phyloP scores from a whole-genome alignment of 306 rosid species.

The Quillaja saponaria region DNA sequence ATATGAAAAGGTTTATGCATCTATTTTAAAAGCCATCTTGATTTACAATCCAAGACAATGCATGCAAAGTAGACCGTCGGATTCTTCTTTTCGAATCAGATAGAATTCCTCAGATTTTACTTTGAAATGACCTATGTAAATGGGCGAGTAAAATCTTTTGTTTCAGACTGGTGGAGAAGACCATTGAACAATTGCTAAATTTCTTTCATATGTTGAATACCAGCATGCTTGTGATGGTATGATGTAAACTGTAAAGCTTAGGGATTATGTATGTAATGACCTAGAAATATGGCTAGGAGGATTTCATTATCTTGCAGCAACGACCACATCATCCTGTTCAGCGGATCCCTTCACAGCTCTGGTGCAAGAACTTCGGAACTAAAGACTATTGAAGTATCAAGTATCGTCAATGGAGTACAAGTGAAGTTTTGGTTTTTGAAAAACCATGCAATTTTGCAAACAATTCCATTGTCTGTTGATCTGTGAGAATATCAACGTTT shows the following conservation, averaged over 20 bases:
- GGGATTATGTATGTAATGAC: slow-evolving; percentile 11
- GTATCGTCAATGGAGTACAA: slow-evolving; percentile 25
- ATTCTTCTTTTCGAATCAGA: slow-evolving; percentile 24
- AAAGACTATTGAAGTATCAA: slow-evolving; percentile 64
- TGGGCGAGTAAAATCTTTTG: slow-evolving; percentile 23
- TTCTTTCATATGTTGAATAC: not conserved
- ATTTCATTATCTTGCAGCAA: slow-evolving; percentile 65
- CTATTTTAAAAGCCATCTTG: slow-evolving; percentile 8
- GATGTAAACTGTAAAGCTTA: not conserved
- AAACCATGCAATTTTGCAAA: no score
- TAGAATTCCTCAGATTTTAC: slow-evolving; percentile 24
- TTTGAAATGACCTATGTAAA: slow-evolving; percentile 22
- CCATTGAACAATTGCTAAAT: slow-evolving; percentile 25
- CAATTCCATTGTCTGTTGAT: slow-evolving; percentile 30
- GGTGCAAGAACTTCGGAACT: slow-evolving; percentile 97
- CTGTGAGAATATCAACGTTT: slow-evolving; percentile 38
- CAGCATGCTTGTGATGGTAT: not conserved
- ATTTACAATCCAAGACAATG: not conserved
- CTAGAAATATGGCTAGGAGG: slow-evolving; percentile 24
- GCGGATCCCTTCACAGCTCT: slow-evolving; percentile 91
- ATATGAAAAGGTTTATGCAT: no score
- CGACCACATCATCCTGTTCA: slow-evolving; percentile 95
- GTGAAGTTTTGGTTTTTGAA: slow-evolving; percentile 9
- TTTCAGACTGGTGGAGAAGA: slow-evolving; percentile 17
- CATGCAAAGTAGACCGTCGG: slow-evolving; percentile 5